Base-by-base conservation (phyloP, 176 grass and related monocot genomes). In the Coix lacrymajobi region DNA sequence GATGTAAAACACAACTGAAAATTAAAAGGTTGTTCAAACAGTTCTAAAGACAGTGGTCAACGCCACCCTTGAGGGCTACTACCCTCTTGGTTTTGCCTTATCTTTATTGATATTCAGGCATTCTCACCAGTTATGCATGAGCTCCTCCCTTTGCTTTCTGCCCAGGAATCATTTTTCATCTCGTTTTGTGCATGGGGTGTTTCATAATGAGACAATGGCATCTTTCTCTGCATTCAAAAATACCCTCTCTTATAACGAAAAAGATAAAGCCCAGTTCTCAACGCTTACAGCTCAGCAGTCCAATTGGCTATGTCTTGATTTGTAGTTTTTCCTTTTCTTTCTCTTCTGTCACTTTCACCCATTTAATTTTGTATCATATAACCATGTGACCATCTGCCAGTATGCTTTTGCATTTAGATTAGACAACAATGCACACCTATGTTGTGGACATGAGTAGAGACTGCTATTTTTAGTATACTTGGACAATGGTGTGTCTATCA, bases 21-120 rank as follows among this genome's bases (percentile, higher is more conserved):
- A 40, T 81, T 70, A 79, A 81, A 84, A 54, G 30, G 66, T 22
- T 64, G 65, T 34, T 62, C 79, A 83, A 88, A 88, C 75, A 90
- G 84, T 72, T 87, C 31, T 85, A 88, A 91, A 92, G 86, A 91
- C 74, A 73, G 64, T 86, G 80, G 92, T 98, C 92, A 95, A 95
- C 46, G 43, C 79, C 75, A 80, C 69, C 87, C 84, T 91, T 43
- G 85, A 84, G 81, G 85, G 89, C 76, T 91, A 87, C 90, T 82
- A 73, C 76, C 43, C 29, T 73, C 62, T 82, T 85, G 75, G 46
- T 83, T 92, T 82, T n/a, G 7, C 40, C 75, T 5, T 92, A 78
- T 91, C 90, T 94, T 92, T 91, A 94, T 94, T 79, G 89, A 84
- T 90, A 90, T 66, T 87, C 88, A 85, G 83, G 57, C 85, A 86